phyloP scores from a whole-genome alignment of 495 filamentous ascomycete species.

The Margaritispora aquatica region DNA sequence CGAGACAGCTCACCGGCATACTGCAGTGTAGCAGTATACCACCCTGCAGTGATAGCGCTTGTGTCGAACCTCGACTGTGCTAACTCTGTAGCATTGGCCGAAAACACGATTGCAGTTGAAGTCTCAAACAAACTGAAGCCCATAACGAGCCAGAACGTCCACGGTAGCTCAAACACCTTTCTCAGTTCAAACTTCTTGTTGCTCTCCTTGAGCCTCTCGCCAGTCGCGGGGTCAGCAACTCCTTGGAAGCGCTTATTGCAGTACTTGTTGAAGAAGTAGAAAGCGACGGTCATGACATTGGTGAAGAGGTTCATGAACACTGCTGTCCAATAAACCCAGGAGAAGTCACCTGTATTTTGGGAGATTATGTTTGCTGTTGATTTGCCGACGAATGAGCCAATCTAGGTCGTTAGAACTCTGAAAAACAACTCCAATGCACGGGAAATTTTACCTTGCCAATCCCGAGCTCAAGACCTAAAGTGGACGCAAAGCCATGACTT shows the following conservation, averaged over 20 bases:
- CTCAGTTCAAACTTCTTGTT: conserved; percentile 39
- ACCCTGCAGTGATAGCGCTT: conserved; percentile 35
- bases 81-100: conserved; percentile 38
- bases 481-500: conserved; percentile 39
- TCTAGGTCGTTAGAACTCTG: conserved; percentile 1
- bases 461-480: conserved; percentile 31
- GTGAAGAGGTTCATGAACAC: conserved; percentile 45
- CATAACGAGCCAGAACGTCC: conserved; percentile 38
- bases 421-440: too few species aligned
- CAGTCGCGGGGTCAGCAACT: conserved; percentile 32
- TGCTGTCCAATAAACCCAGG: conserved; percentile 40
- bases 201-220: conserved; percentile 36
- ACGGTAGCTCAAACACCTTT: conserved; percentile 38
- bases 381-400: conserved; percentile 33
- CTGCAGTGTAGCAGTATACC: conserved; percentile 37
- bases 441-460: conserved; percentile 31
- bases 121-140: conserved; percentile 40
- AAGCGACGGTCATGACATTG: conserved; percentile 31
- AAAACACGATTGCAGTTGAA: conserved; percentile 33
- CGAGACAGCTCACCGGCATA: conserved; percentile 30
- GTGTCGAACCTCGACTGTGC: conserved; percentile 38
- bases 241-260: conserved; percentile 29
- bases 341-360: conserved; percentile 38
- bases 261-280: conserved; percentile 38
- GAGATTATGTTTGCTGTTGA: conserved; percentile 34